phyloP scores from a whole-genome alignment of 148 eudicot genomes.

The Fallopia convolvulus region DNA sequence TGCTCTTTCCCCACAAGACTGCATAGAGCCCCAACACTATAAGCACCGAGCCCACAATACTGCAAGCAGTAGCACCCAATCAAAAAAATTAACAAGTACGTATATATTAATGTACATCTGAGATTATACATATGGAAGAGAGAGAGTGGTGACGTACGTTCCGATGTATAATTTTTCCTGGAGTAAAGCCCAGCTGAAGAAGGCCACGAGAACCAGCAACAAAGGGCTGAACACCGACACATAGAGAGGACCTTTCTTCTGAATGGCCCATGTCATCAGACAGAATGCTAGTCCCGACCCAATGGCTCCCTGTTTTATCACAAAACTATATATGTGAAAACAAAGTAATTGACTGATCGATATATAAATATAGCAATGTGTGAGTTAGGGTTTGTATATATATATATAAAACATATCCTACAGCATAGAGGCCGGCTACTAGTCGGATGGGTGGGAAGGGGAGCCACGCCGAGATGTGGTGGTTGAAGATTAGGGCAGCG shows the following conservation, averaged over 20 bases:
- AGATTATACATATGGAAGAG: too few relatives aligned
- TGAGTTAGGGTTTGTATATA: too few relatives aligned
- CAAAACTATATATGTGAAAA: not conserved
- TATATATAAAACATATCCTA: conserved; percentile 6
- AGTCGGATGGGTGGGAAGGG: conserved; percentile 34
- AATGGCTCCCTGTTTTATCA: conserved; percentile 43
- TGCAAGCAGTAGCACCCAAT: conserved; percentile 13
- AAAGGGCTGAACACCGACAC: conserved; percentile 84
- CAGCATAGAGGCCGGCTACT: conserved; percentile 50
- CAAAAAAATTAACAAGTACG: too few relatives aligned
- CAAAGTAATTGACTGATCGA: not conserved
- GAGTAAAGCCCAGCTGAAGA: conserved; percentile 64
- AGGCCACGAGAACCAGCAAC: conserved; percentile 60
- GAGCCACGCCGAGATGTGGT: conserved; percentile 40
- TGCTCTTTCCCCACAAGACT: conserved; percentile 38
- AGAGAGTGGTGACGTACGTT: conserved; percentile 60
- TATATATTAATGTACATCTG: too few relatives aligned
- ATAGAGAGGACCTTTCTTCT: conserved; percentile 75
- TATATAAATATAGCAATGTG: not conserved
- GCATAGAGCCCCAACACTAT: conserved; percentile 29
- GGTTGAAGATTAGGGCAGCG: conserved; percentile 34
- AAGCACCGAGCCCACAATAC: conserved; percentile 28
- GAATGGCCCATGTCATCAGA: conserved; percentile 74
- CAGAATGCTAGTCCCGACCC: conserved; percentile 55
- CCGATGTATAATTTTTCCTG: conserved; percentile 59